Evolutionary conservation across 2,329 filamentous ascomycete genomes (phyloP), one percentile per base, ranked within the genome.

Genomic region (Aspergillus chevalieri): DNA sequence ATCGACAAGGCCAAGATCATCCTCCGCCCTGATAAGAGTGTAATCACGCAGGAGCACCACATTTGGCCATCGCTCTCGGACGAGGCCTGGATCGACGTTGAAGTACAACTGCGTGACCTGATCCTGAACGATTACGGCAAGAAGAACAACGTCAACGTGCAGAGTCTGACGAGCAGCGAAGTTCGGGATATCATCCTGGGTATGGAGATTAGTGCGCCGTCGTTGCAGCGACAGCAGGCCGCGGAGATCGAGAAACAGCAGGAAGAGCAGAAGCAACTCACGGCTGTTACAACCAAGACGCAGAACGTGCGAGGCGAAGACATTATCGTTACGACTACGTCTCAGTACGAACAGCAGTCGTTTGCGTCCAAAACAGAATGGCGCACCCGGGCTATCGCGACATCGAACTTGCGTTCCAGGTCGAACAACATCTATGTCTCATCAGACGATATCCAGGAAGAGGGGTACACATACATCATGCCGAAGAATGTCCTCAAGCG

Each of bases 121-220:
- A 98, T 98, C 62, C 68, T 98, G 59, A 96, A 97, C 59, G 93
- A 98, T 67, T 98, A 98, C 67, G 93, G 93, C 66, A 98, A 97
- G 82, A 98, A 98, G 81, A 98, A 98, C 78, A 98, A 97, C 61
- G 93, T 98, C 76, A 98, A 98, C 62, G 92, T 93, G 10, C 94
- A 94, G 14, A 95, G 90, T 68, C 78, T 98, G 72, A 98, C 93
- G 1, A 95, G 84, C 66, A 95, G 88, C 62, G 93, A 98, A 81
- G 93, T 98, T 46, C 85, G 93, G 61, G 93, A 98, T 65, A 97
- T 98, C 63, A 98, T 98, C 61, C 74, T 98, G 55, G 93, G 93
- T 80, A 98, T 98, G 94, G 94, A 98, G 69, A 98, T 98, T 51
- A 95, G 89, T 52, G 94, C 93, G 24, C 93, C 93, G 21, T 97